Percentiles rank a stretch among this genome's conserved stretches.
These are phyloP conservation scores for Paecilomyces sp. DNA, from an alignment of 2,329 filamentous ascomycete species.

Conservation along the genomic window DNA sequence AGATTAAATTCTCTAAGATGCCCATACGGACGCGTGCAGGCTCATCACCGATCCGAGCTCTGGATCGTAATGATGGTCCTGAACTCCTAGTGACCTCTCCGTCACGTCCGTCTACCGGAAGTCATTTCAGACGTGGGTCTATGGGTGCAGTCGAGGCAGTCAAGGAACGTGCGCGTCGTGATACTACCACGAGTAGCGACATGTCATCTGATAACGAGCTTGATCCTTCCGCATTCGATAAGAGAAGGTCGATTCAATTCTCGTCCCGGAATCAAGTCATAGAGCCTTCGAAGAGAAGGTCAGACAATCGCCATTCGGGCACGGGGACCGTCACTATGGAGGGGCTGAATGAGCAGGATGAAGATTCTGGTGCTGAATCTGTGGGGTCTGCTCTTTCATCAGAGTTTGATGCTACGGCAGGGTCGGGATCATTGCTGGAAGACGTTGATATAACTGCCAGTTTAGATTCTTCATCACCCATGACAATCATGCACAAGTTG, in stretches of 20 bases:
- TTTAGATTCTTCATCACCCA: conserved; percentile 45
- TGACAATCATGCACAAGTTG: conserved; percentile 35
- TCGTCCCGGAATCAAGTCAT: conserved; percentile 29
- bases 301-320: conserved; percentile 17
- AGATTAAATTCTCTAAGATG: conserved; percentile 96
- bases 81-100: conserved; percentile 52
- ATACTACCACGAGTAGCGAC: conserved; percentile 60
- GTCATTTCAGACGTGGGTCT: conserved; percentile 47
- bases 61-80: conserved; percentile 36
- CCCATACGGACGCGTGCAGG: conserved; percentile 78
- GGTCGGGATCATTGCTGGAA: conserved; percentile 51
- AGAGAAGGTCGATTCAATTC: conserved; percentile 46
- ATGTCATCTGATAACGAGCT: conserved; percentile 60
- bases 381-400: conserved; percentile 44
- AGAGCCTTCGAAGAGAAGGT: conserved; percentile 21
- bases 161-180: conserved; percentile 49
- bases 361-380: conserved; percentile 43
- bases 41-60: conserved; percentile 70
- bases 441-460: conserved; percentile 38
- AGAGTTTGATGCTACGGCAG: conserved; percentile 48
- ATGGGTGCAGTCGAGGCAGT: conserved; percentile 48
- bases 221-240: conserved; percentile 44
- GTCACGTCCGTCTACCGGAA: conserved; percentile 41
- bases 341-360: conserved; percentile 32
- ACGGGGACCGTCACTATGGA: conserved; percentile 22